Percentiles rank a stretch among this genome's conserved stretches.
phyloP scores from a whole-genome alignment of 2,329 filamentous ascomycete genomes.

The Aureobasidium melanogenum region DNA sequence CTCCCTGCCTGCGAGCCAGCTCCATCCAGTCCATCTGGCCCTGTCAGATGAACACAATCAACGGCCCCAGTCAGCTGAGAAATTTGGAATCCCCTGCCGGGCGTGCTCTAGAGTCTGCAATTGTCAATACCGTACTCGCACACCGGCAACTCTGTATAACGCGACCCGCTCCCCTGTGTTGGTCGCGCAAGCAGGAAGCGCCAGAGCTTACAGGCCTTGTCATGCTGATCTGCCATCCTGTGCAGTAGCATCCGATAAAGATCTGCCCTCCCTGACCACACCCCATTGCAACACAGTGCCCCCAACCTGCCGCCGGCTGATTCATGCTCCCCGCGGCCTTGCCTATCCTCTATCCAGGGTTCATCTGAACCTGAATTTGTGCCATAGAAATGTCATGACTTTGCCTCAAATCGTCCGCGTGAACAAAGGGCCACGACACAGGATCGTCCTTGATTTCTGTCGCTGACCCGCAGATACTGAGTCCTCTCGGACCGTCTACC shows the following conservation, averaged over 20 bases:
- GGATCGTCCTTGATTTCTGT: background rate
- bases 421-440: background rate
- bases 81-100: background rate
- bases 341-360: background rate
- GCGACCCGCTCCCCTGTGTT: background rate
- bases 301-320: constrained; percentile 1
- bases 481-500: background rate
- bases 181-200: background rate
- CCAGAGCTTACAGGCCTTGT: background rate
- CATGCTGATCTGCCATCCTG: background rate
- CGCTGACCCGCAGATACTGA: background rate
- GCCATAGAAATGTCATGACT: background rate
- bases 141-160: background rate
- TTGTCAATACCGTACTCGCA: background rate
- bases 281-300: background rate
- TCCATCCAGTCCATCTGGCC: background rate
- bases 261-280: background rate
- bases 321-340: constrained; percentile 7
- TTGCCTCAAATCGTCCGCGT: background rate
- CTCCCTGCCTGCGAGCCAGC: background rate
- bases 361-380: background rate
- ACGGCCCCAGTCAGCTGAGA: constrained; percentile 1
- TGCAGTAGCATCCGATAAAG: background rate
- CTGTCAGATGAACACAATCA: constrained; percentile 1
- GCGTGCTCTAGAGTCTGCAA: too few species aligned